phyloP scores from a whole-genome alignment of 495 filamentous ascomycete species.

The Aspergillus baeticus region DNA sequence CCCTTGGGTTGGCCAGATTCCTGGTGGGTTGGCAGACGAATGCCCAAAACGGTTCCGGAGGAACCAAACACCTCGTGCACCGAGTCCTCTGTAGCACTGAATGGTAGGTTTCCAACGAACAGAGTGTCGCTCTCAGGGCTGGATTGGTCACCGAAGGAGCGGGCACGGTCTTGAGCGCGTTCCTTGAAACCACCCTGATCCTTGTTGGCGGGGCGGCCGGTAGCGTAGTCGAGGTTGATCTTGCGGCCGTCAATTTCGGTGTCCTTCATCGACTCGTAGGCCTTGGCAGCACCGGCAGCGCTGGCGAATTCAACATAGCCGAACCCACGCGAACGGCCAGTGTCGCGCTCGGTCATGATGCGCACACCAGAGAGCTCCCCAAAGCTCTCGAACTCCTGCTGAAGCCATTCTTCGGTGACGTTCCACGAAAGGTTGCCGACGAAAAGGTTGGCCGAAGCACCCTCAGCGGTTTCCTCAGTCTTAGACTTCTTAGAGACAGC shows the following conservation, averaged over 20 bases:
- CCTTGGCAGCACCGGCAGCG: constrained; percentile 68
- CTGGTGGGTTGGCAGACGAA: constrained; percentile 87
- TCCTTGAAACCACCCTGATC: constrained; percentile 49
- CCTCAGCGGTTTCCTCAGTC: constrained; percentile 62
- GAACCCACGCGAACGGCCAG: constrained; percentile 88
- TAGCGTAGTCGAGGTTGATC: constrained; percentile 88
- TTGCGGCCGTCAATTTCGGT: constrained; percentile 78
- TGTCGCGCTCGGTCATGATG: constrained; percentile 80
- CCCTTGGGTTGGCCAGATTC: constrained; percentile 88
- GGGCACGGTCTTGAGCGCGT: constrained; percentile 66
- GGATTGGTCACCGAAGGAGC: constrained; percentile 75
- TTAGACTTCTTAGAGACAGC: constrained; percentile 81
- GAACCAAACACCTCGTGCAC: constrained; percentile 73
- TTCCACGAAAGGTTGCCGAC: constrained; percentile 95
- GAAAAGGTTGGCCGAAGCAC: constrained; percentile 74
- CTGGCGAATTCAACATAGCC: constrained; percentile 91
- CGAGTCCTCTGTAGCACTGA: constrained; percentile 74
- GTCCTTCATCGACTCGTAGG: constrained; percentile 77
- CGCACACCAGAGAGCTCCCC: constrained; percentile 73
- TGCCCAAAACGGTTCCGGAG: constrained; percentile 67
- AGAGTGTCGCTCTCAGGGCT: constrained; percentile 79
- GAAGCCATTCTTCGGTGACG: constrained; percentile 88
- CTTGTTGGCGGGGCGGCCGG: constrained; percentile 55
- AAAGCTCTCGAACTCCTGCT: constrained; percentile 79
- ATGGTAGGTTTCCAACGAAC: constrained; percentile 90